Evolutionary conservation across 2,329 filamentous ascomycete species (phyloP).

Genomic region (Emmonsiellopsis sp.): DNA sequence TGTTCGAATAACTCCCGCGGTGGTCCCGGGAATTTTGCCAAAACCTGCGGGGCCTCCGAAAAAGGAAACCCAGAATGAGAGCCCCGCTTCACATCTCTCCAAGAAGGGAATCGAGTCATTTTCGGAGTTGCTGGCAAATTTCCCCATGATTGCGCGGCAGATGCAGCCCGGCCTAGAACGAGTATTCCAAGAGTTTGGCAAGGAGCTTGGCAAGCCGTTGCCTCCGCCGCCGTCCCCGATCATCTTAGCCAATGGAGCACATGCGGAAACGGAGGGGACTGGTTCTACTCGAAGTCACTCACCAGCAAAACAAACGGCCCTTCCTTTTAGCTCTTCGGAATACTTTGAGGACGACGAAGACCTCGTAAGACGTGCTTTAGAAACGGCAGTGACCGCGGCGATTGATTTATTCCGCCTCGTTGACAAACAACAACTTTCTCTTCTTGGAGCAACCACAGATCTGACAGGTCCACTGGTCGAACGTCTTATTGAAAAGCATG

Average conservation of each 20-base stretch:
- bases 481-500: slow-evolving; percentile 86
- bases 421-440: slow-evolving; percentile 87
- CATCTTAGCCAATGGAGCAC: slow-evolving; percentile 45
- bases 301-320: slow-evolving; percentile 17
- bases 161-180: slow-evolving; percentile 89
- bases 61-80: slow-evolving; percentile 17
- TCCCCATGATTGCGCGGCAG: slow-evolving; percentile 90
- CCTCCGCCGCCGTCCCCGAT: slow-evolving; percentile 61
- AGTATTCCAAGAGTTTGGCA: slow-evolving; percentile 80
- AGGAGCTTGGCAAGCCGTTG: slow-evolving; percentile 74
- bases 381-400: slow-evolving; percentile 83
- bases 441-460: slow-evolving; percentile 86
- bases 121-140: slow-evolving; percentile 78
- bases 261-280: slow-evolving; percentile 31
- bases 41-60: slow-evolving; percentile 15
- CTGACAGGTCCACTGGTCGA: slow-evolving; percentile 88
- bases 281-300: slow-evolving; percentile 27
- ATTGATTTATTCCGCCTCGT: slow-evolving; percentile 95
- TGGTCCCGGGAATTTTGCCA: slow-evolving; percentile 38
- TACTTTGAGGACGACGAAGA: slow-evolving; percentile 87
- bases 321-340: slow-evolving; percentile 53
- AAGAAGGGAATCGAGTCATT: slow-evolving; percentile 93
- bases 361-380: slow-evolving; percentile 75
- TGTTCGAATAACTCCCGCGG: slow-evolving; percentile 59
- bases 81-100: slow-evolving; percentile 28